Percentiles rank a stretch among this genome's conserved stretches.
phyloP scores from a whole-genome alignment of 2,329 filamentous ascomycete genomes.

The Ramichloridium luteum region DNA sequence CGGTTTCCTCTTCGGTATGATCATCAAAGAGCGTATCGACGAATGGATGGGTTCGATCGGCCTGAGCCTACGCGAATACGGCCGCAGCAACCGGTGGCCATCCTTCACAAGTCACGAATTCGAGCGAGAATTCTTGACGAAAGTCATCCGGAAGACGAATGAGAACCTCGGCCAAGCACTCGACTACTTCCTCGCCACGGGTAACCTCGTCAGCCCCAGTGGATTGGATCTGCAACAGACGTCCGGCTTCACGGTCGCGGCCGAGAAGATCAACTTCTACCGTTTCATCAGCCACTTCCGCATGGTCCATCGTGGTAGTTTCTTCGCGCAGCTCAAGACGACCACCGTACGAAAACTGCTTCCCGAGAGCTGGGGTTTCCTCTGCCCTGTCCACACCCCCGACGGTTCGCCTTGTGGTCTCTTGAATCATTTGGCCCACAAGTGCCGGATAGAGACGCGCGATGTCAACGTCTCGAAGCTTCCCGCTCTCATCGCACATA shows the following conservation, averaged over 20 bases:
- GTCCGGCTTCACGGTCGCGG: constrained; percentile 90
- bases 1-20: constrained; percentile 87
- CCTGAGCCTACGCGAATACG: constrained; percentile 37
- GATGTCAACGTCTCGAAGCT: constrained; percentile 62
- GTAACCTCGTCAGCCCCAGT: constrained; percentile 81
- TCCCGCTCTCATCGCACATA: constrained; percentile 59
- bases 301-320: constrained; percentile 97
- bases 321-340: constrained; percentile 95
- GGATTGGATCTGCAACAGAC: constrained; percentile 90
- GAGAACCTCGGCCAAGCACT: constrained; percentile 78
- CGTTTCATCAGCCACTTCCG: constrained; percentile 98
- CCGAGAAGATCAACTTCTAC: constrained; percentile 97
- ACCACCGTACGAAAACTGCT: constrained; percentile 91
- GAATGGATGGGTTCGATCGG: constrained; percentile 65
- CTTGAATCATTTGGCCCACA: constrained; percentile 88
- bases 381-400: constrained; percentile 94
- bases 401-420: constrained; percentile 92
- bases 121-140: constrained; percentile 62
- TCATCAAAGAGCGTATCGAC: constrained; percentile 87
- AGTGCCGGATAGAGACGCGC: constrained; percentile 76
- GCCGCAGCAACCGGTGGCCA: constrained; percentile 37
- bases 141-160: constrained; percentile 69
- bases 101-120: constrained; percentile 68
- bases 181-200: constrained; percentile 93
- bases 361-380: constrained; percentile 94